Evolutionary conservation across 1,284 basidiomycete species (phyloP).

Genomic region (Malassezia equina): DNA sequence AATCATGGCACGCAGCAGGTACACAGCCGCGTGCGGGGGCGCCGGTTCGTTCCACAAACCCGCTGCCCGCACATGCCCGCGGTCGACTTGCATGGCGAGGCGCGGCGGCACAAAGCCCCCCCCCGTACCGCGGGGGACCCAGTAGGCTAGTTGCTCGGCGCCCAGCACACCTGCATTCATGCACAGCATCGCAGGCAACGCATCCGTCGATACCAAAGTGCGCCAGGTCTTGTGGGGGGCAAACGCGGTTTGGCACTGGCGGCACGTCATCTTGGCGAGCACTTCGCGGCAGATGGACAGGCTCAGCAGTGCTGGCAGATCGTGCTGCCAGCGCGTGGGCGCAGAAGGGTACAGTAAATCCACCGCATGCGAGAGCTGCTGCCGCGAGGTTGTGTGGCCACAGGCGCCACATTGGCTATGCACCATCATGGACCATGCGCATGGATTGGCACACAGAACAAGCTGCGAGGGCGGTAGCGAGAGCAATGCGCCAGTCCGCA

Average conservation of each 20-base stretch:
- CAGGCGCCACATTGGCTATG: constrained; percentile 65
- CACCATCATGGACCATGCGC: constrained; percentile 20
- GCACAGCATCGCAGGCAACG: constrained; percentile 71
- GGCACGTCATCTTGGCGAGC: constrained; percentile 73
- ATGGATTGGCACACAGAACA: constrained; percentile 14
- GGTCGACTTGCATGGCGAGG: constrained; percentile 24
- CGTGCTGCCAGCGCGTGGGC: constrained; percentile 53
- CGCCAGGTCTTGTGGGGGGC: constrained; percentile 64
- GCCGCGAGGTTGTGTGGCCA: constrained; percentile 57
- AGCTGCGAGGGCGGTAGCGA: neutral
- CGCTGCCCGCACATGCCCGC: constrained; percentile 25
- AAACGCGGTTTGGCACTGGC: constrained; percentile 63
- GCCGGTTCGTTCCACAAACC: constrained; percentile 19
- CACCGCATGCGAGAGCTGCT: constrained; percentile 49
- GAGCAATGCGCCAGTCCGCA: constrained; percentile 1
- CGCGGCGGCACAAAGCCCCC: constrained; percentile 51
- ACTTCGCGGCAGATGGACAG: constrained; percentile 71
- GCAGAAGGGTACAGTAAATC: constrained; percentile 73
- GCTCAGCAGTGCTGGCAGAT: constrained; percentile 63
- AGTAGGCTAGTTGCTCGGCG: constrained; percentile 64
- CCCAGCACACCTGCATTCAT: constrained; percentile 74
- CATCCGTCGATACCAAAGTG: constrained; percentile 53
- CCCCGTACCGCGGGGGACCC: constrained; percentile 56
- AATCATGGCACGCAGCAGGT: constrained; percentile 58
- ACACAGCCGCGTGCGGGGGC: constrained; percentile 44